Evolutionary conservation across 768 basidiomycete species (phyloP).

Genomic region (Pilatotrama ljubarskyi): DNA sequence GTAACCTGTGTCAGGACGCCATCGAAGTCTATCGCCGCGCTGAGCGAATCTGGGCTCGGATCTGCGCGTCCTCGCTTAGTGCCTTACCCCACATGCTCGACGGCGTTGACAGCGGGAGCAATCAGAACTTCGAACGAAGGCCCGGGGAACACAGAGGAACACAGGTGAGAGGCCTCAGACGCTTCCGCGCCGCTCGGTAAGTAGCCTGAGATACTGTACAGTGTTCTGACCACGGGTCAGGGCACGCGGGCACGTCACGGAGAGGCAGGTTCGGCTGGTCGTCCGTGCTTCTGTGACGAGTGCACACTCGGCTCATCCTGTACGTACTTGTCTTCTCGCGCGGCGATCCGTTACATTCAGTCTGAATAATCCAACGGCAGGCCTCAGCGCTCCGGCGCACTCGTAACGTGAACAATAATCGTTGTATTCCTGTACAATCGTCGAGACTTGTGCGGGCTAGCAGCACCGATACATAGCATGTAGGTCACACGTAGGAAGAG

Average conservation of each 20-base stretch:
- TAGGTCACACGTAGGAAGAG: background rate
- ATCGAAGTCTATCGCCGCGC: background rate
- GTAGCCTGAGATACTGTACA: background rate
- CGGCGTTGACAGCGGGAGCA: conserved; percentile 4
- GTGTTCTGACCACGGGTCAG: background rate
- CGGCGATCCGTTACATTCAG: background rate
- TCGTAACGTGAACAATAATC: conserved; percentile 2
- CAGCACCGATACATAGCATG: conserved; percentile 22
- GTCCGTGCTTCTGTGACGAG: conserved; percentile 1
- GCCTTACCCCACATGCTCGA: conserved; percentile 8
- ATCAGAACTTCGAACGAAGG: background rate
- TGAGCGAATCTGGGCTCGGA: conserved; percentile 1
- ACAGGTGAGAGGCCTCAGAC: too few relatives aligned
- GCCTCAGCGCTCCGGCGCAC: background rate
- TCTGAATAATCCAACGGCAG: background rate
- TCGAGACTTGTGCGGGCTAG: conserved; percentile 10
- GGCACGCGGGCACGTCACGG: background rate
- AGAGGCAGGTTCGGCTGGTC: background rate
- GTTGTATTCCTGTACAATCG: conserved; percentile 22
- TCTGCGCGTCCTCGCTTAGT: conserved; percentile 1
- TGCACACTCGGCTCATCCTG: background rate
- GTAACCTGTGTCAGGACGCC: conserved; percentile 1
- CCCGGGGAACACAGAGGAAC: background rate
- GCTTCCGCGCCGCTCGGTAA: too few relatives aligned
- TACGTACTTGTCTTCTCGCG: background rate